These are phyloP conservation scores for Prototheca stagnorum DNA, from an alignment of 163 green algal species.

Conservation along the genomic window DNA sequence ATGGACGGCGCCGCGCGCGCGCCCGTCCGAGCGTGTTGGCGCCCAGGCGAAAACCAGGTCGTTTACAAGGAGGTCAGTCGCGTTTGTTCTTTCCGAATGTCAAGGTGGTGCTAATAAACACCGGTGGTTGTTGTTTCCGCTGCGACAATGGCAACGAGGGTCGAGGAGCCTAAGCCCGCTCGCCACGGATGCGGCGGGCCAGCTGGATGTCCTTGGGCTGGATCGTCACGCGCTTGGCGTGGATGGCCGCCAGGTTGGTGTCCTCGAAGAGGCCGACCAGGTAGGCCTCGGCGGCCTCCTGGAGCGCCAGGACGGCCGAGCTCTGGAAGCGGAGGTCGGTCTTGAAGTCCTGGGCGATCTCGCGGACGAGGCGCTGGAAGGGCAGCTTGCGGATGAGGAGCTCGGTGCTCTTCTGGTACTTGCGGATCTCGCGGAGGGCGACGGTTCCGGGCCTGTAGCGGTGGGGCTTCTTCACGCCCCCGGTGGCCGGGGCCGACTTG, in stretches of 20 bases:
- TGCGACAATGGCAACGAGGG: too few species aligned
- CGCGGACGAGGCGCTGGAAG: conserved; percentile 87
- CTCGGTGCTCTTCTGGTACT: conserved; percentile 85
- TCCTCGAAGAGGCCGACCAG: conserved; percentile 74
- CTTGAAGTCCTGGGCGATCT: conserved; percentile 95
- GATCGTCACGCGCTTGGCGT: conserved; percentile 96
- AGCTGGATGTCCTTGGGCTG: conserved; percentile 59
- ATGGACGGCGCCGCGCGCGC: too few species aligned
- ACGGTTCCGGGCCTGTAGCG: conserved; percentile 60
- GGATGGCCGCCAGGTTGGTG: conserved; percentile 82
- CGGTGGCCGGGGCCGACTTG: conserved; percentile 33
- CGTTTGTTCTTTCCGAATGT: too few species aligned
- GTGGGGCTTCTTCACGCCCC: conserved; percentile 61
- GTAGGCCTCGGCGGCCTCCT: conserved; percentile 63
- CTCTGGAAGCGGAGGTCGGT: conserved; percentile 50
- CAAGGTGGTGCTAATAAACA: too few species aligned
- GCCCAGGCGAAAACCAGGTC: too few species aligned
- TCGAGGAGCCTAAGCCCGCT: too few species aligned
- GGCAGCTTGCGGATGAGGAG: conserved; percentile 90
- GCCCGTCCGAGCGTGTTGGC: too few species aligned
- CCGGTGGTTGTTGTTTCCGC: too few species aligned
- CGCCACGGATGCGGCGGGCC: conserved; percentile 72
- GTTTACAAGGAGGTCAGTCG: too few species aligned
- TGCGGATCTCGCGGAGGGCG: conserved; percentile 57
- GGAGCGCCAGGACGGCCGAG: conserved; percentile 17